Percentiles rank a stretch among this genome's conserved stretches.
These are phyloP conservation scores for Lactarius psammicola DNA, from an alignment of 768 basidiomycete genomes.

Conservation along the genomic window DNA sequence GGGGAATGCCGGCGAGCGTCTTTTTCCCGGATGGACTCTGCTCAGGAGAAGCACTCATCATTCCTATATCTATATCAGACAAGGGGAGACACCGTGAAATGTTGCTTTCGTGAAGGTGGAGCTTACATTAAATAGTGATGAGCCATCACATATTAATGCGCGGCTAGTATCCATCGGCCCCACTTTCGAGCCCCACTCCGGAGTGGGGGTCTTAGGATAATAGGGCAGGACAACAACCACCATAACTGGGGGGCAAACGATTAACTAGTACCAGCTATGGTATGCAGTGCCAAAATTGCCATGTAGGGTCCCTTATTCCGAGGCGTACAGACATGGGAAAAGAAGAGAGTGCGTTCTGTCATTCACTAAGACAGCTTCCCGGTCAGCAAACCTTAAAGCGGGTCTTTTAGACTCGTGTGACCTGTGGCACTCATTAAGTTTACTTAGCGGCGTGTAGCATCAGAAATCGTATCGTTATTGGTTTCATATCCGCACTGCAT, in stretches of 20 bases:
- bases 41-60: conserved; percentile 10
- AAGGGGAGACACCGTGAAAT: neutral
- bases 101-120: neutral
- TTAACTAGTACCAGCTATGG: neutral
- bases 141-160: neutral
- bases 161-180: neutral
- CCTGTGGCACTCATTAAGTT: neutral
- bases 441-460: neutral
- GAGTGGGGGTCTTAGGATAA: neutral
- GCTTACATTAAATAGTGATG: neutral
- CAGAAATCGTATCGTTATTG: neutral
- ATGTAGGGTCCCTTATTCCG: neutral
- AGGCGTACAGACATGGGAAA: neutral
- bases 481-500: neutral
- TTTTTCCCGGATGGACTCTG: conserved; percentile 3
- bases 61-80: neutral
- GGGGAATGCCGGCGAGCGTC: conserved; percentile 10
- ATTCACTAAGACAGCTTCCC: neutral
- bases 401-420: neutral
- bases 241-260: neutral
- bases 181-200: no score
- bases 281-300: neutral
- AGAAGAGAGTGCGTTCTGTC: neutral
- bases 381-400: neutral
- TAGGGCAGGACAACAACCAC: neutral